Evolutionary conservation across 805 yeast genomes (phyloP), one percentile per base, ranked within the genome.

Genomic region (Candida patagonica): DNA sequence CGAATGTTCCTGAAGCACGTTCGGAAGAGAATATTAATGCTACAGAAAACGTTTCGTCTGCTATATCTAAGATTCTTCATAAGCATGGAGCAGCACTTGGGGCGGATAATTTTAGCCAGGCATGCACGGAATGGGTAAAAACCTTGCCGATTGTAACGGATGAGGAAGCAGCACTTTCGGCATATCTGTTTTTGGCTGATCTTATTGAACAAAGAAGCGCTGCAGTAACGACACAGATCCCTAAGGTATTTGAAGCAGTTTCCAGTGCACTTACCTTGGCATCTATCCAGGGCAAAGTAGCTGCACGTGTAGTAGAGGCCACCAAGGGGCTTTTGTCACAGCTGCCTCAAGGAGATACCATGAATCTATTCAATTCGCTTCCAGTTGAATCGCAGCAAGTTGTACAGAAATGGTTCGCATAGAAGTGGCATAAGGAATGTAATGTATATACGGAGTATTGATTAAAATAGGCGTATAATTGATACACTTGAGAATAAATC

Each of bases 1-100:
- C 80, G 15, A 67, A 75, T 29, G 76, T 77, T 19, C 87, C 95
- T 6, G 94, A 85, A 48, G 80, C 95, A 2, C 77, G 83, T 46
- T 74, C 78, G n/a, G 94, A 84, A 31, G 95, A 83, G 42, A 86
- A 86, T 53, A 61, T 83, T 30, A 72, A 73, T 41, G 94, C 96
- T 4, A 87, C 96, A 1, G 98, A 92, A 60, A 82, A 81, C 54
- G 80, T 86, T 9, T 68, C 80, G 43, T 73, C 84, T 3, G 76
- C 96, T 1, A 79, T 92, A 47, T 89, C 96, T 26, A 85, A 85
- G 58, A 74, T 89, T 7, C 68, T 88, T 45, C 82, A 78, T 46
- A 62, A 75, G 12, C 78, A 70, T 51, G 78, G 80, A n/a, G 46
- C 51, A 35, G 66, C 84, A 37, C 78, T 87, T 23, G 53, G 56